Percentiles rank a stretch among this genome's conserved stretches.
Conservation (phyloP, 768 basidiomycete species). For the Collybia mongolica region DNA sequence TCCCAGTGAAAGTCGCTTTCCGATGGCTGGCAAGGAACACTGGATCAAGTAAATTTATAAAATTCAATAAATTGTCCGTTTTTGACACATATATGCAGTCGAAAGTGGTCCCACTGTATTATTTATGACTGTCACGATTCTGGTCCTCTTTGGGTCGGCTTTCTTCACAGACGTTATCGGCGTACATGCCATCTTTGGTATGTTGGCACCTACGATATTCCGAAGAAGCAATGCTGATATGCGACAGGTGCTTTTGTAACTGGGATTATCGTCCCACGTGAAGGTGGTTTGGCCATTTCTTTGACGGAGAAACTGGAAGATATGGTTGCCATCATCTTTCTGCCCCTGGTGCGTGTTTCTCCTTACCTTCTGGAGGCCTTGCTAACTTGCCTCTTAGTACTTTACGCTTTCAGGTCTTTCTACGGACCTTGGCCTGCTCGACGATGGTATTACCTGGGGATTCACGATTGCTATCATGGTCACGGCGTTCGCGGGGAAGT, state of each 20-base stretch:
- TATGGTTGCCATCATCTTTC: slow-evolving; percentile 85
- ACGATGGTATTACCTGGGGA: slow-evolving; percentile 85
- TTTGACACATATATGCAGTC: slow-evolving; percentile 22
- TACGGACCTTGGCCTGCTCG: slow-evolving; percentile 82
- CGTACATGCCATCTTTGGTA: slow-evolving; percentile 88
- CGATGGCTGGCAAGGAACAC: slow-evolving; percentile 74
- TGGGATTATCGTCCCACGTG: slow-evolving; percentile 81
- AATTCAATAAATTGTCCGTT: neutral
- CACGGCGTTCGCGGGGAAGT: slow-evolving; percentile 86
- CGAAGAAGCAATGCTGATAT: neutral
- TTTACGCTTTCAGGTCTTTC: slow-evolving; percentile 91
- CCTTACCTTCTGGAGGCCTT: neutral
- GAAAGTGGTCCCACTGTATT: slow-evolving; percentile 84
- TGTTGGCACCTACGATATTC: slow-evolving; percentile 8
- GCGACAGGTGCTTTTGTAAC: slow-evolving; percentile 73
- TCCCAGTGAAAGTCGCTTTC: slow-evolving; percentile 61
- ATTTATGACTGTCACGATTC: slow-evolving; percentile 84
- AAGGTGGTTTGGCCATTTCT: slow-evolving; percentile 81
- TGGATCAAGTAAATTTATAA: slow-evolving; percentile 54
- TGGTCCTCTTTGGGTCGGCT: slow-evolving; percentile 80
- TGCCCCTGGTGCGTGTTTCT: slow-evolving; percentile 61
- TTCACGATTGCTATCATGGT: slow-evolving; percentile 79
- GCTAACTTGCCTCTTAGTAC: slow-evolving; percentile 48
- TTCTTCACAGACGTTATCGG: slow-evolving; percentile 95
- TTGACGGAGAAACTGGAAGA: slow-evolving; percentile 98